A percentile compares a stretch with the other conserved stretches of the same genome.
phyloP scores from a whole-genome alignment of 441 rosid genomes.

The Metrosideros polymorpha region DNA sequence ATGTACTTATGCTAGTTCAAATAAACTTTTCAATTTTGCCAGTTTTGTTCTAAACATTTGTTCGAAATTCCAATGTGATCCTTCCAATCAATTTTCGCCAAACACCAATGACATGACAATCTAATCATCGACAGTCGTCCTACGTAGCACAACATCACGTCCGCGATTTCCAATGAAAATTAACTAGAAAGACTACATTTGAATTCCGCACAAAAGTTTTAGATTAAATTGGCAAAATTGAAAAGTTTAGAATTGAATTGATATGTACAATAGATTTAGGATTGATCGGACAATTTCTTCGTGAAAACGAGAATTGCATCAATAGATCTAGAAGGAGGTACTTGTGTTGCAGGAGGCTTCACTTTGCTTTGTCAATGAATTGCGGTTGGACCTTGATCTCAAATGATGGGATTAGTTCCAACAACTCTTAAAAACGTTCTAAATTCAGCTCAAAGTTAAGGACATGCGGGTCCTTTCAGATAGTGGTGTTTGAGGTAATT shows the following conservation, averaged over 20 bases:
- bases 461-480: not conserved
- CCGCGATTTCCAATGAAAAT: accelerated
- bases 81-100: accelerated
- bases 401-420: not conserved
- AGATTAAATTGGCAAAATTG: accelerated
- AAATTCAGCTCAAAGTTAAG: not conserved
- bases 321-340: not conserved
- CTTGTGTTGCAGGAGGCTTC: not conserved
- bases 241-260: not conserved
- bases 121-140: not conserved
- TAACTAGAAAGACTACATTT: not conserved
- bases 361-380: not conserved
- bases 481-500: not conserved
- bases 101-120: accelerated
- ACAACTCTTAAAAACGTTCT: not conserved
- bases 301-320: not conserved
- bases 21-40: not conserved
- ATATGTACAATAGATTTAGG: accelerated
- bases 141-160: accelerated
- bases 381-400: not conserved
- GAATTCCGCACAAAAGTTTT: not conserved
- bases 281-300: accelerated
- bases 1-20: not conserved
- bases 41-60: not conserved
- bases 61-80: accelerated